Evolutionary conservation across 371 early-diverging fungal species (phyloP).

Genomic region (Actinomucor elegans): DNA sequence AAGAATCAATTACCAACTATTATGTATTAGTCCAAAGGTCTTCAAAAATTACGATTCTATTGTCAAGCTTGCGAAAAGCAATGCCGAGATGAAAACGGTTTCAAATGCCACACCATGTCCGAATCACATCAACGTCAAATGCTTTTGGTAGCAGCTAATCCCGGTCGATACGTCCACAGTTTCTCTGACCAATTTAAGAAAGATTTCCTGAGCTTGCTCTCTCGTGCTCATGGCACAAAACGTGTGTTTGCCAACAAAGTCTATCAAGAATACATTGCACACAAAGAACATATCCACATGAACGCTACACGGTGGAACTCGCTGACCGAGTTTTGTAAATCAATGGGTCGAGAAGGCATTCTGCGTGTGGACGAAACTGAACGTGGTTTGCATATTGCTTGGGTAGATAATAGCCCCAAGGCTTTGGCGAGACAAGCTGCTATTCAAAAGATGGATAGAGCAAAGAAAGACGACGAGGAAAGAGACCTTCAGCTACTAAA

Average conservation of each 20-base stretch:
- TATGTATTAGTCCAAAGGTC: conserved; percentile 72
- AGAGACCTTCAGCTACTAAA: conserved; percentile 72
- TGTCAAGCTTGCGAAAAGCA: conserved; percentile 95
- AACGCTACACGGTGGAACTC: conserved; percentile 93
- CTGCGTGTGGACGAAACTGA: conserved; percentile 88
- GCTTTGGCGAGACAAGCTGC: conserved; percentile 82
- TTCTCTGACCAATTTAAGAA: conserved; percentile 76
- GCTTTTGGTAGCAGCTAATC: conserved; percentile 84
- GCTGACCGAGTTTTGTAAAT: conserved; percentile 81
- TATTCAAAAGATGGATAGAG: conserved; percentile 78
- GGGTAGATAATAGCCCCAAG: conserved; percentile 92
- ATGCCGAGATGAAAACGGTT: conserved; percentile 95
- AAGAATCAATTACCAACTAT: background rate
- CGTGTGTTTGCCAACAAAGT: conserved; percentile 89
- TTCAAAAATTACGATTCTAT: conserved; percentile 91
- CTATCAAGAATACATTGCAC: conserved; percentile 94
- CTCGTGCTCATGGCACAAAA: conserved; percentile 81
- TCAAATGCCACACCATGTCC: conserved; percentile 90
- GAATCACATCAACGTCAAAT: conserved; percentile 95
- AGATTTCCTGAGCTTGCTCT: conserved; percentile 71
- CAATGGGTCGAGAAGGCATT: conserved; percentile 84
- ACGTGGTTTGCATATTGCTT: conserved; percentile 87
- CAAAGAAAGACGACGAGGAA: conserved; percentile 84
- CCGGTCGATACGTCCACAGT: conserved; percentile 64
- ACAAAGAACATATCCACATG: conserved; percentile 93